These are phyloP conservation scores for Saccharum hybrid DNA, from an alignment of 202 grass and related monocot genomes.

Conservation along the genomic window DNA sequence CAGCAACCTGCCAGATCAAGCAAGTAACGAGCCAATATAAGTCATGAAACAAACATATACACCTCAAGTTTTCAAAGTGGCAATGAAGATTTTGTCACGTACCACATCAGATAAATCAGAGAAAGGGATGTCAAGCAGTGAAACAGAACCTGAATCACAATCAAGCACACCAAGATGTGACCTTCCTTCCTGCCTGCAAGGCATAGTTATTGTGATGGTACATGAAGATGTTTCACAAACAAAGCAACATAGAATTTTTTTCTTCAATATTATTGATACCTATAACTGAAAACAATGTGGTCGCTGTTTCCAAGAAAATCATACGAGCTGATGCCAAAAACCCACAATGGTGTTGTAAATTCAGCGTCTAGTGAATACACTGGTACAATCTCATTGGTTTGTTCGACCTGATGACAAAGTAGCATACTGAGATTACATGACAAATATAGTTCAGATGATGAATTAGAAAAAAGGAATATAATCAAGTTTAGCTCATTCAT, in stretches of 20 bases:
- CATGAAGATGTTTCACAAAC: slow-evolving; percentile 37
- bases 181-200: slow-evolving; percentile 70
- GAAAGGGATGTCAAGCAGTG: slow-evolving; percentile 73
- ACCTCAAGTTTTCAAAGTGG: not conserved
- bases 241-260: not conserved
- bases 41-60: not conserved
- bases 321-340: slow-evolving; percentile 88
- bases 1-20: slow-evolving; percentile 55
- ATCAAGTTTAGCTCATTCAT: not conserved
- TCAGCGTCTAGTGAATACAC: slow-evolving; percentile 82
- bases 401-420: slow-evolving; percentile 66
- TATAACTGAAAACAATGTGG: slow-evolving; percentile 86
- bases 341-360: slow-evolving; percentile 87
- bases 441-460: slow-evolving; percentile 7
- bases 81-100: slow-evolving; percentile 34
- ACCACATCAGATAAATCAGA: slow-evolving; percentile 81
- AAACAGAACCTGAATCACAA: slow-evolving; percentile 67
- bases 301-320: slow-evolving; percentile 75
- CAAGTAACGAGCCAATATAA: slow-evolving; percentile 10
- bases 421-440: slow-evolving; percentile 35
- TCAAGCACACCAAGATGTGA: slow-evolving; percentile 87
- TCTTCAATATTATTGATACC: slow-evolving; percentile 53
- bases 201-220: slow-evolving; percentile 23
- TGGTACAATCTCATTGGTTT: slow-evolving; percentile 71
- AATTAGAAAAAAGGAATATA: not conserved